Conservation (phyloP, 2,329 filamentous ascomycete genomes). For the Lachnellula suecica region DNA sequence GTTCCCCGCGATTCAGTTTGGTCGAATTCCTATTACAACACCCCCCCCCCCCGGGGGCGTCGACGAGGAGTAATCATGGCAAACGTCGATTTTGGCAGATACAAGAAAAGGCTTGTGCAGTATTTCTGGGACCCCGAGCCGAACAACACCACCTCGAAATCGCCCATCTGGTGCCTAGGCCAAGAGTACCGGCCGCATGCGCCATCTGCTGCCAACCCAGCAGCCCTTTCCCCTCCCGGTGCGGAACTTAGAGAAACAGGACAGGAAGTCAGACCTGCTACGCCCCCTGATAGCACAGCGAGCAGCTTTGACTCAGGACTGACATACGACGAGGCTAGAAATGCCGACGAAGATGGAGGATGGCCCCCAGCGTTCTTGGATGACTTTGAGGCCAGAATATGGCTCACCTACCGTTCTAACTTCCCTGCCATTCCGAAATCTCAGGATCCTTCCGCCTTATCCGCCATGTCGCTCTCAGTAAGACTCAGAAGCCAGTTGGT, state of each 20-base stretch:
- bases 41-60: neutral
- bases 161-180: conserved; percentile 83
- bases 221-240: conserved; percentile 15
- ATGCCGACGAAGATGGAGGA: conserved; percentile 40
- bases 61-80: conserved; percentile 42
- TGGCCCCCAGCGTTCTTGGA: conserved; percentile 87
- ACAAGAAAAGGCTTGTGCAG: conserved; percentile 81
- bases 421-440: conserved; percentile 83
- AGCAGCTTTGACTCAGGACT: conserved; percentile 29
- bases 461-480: conserved; percentile 78
- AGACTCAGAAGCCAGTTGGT: conserved; percentile 77
- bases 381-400: conserved; percentile 89
- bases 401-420: conserved; percentile 93
- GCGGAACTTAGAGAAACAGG: conserved; percentile 5
- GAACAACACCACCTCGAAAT: conserved; percentile 68
- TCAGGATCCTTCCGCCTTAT: conserved; percentile 66
- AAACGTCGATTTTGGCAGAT: conserved; percentile 72
- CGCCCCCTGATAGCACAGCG: conserved; percentile 32
- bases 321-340: conserved; percentile 25
- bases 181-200: conserved; percentile 46
- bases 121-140: conserved; percentile 92
- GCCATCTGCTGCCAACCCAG: conserved; percentile 4
- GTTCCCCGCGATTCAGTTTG: conserved; percentile 14
- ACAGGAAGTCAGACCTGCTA: conserved; percentile 19
- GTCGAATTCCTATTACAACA: neutral